Evolutionary conservation across 257 asterid species (phyloP).

Genomic region (Striga asiatica): DNA sequence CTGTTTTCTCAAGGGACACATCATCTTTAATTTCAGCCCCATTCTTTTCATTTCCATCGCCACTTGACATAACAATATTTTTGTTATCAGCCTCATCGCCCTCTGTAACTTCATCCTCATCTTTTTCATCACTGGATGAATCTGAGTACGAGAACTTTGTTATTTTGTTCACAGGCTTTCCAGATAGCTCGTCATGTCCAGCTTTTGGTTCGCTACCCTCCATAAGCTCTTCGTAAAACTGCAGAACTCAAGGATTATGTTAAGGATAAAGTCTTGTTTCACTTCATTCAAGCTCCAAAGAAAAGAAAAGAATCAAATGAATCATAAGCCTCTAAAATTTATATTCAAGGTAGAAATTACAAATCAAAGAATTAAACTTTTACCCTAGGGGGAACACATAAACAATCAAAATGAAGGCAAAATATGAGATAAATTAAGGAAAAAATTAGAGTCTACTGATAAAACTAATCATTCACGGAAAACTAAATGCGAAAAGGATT

Average conservation of each 20-base stretch:
- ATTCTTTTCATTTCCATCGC: conserved; percentile 18
- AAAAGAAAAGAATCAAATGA: not conserved
- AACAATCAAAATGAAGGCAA: too few relatives aligned
- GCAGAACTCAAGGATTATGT: conserved; percentile 12
- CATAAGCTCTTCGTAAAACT: conserved; percentile 81
- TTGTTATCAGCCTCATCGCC: conserved; percentile 14
- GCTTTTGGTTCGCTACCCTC: conserved; percentile 36
- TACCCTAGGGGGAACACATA: too few relatives aligned
- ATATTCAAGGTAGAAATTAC: too few relatives aligned
- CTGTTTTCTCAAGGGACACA: conserved; percentile 23
- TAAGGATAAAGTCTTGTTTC: not conserved
- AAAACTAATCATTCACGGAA: not conserved
- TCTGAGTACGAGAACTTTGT: conserved; percentile 62
- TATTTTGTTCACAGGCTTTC: conserved; percentile 57
- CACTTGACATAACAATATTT: conserved; percentile 16
- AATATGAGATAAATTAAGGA: not conserved
- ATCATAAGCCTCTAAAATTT: not conserved
- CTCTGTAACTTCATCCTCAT: conserved; percentile 17
- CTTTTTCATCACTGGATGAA: conserved; percentile 42
- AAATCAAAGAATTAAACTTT: too few relatives aligned
- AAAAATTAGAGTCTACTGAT: not conserved
- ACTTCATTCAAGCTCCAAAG: not conserved
- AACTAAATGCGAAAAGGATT: not conserved
- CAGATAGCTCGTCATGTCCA: conserved; percentile 27
- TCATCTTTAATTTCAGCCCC: conserved; percentile 26